Percentiles rank a stretch among this genome's conserved stretches.
These are phyloP conservation scores for Aspergillus sergii DNA, from an alignment of 2,329 filamentous ascomycete genomes.

Conservation along the genomic window DNA sequence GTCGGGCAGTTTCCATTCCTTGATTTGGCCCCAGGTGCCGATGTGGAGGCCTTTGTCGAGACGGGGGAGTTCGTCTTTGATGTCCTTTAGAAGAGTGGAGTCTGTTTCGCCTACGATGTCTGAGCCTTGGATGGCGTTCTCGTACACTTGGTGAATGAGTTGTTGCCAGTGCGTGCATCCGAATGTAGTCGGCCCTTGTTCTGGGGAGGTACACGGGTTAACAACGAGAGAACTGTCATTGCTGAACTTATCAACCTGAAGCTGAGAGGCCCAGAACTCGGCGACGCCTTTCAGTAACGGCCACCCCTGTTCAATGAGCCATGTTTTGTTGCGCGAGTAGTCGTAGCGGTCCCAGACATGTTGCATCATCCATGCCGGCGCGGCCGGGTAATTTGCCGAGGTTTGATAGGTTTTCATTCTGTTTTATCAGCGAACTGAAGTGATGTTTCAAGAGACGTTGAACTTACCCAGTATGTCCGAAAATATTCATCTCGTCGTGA, in stretches of 20 bases:
- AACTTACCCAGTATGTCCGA: conserved; percentile 53
- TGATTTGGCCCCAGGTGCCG: conserved; percentile 47
- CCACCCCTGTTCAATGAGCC: conserved; percentile 52
- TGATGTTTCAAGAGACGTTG: background rate
- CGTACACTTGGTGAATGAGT: conserved; percentile 43
- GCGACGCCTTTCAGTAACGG: conserved; percentile 57
- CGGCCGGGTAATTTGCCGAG: conserved; percentile 43
- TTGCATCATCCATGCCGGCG: conserved; percentile 62
- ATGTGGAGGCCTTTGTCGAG: conserved; percentile 39
- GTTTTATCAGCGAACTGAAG: background rate
- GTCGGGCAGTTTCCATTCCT: conserved; percentile 56
- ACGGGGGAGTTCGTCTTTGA: conserved; percentile 10
- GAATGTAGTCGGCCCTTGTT: conserved; percentile 53
- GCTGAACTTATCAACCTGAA: conserved; percentile 54
- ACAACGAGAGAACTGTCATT: conserved; percentile 58
- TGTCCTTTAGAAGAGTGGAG: conserved; percentile 5
- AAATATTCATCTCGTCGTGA: conserved; percentile 62
- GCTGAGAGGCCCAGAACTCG: conserved; percentile 59
- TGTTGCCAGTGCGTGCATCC: conserved; percentile 31
- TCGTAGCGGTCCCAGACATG: conserved; percentile 61
- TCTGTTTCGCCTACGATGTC: conserved; percentile 35
- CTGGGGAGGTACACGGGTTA: conserved; percentile 62
- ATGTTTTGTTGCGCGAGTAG: conserved; percentile 53
- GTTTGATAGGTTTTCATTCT: conserved; percentile 48
- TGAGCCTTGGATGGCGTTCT: conserved; percentile 39